Conservation (phyloP, 179 eudicot species). For the Silene vulgaris region DNA sequence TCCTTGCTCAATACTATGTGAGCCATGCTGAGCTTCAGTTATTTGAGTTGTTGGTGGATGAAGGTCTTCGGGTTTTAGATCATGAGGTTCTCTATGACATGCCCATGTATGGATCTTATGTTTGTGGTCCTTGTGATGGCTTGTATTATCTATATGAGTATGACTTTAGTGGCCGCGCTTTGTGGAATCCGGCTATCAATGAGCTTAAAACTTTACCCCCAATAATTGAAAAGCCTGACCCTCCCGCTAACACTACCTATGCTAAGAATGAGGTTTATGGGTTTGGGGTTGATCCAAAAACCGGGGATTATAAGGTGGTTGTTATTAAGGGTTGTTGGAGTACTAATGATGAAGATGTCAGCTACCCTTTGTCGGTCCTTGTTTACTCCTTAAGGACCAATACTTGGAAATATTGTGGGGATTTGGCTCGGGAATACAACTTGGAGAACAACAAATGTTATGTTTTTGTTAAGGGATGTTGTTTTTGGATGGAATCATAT, state of each 20-base stretch:
- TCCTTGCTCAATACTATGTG: slow-evolving; percentile 17
- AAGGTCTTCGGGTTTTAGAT: slow-evolving; percentile 7
- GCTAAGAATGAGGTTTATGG: slow-evolving; percentile 22
- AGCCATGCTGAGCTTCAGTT: slow-evolving; percentile 16
- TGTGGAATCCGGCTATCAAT: slow-evolving; percentile 23
- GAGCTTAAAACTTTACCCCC: slow-evolving; percentile 16
- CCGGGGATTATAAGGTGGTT: slow-evolving; percentile 24
- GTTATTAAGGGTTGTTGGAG: slow-evolving; percentile 21
- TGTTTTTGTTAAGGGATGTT: slow-evolving; percentile 20
- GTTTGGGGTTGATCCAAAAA: slow-evolving; percentile 22
- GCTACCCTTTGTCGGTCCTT: slow-evolving; percentile 15
- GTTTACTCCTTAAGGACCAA: slow-evolving; percentile 22
- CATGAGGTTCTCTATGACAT: slow-evolving; percentile 5
- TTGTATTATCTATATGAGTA: slow-evolving; percentile 18
- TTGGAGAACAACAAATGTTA: slow-evolving; percentile 20
- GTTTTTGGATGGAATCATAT: slow-evolving; percentile 23
- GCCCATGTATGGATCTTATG: slow-evolving; percentile 18
- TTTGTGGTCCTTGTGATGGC: slow-evolving; percentile 23
- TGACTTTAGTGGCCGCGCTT: slow-evolving; percentile 11
- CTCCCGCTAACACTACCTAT: slow-evolving; percentile 8
- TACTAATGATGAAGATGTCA: slow-evolving; percentile 8
- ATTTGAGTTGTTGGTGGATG: slow-evolving; percentile 23
- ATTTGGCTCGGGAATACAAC: slow-evolving; percentile 14
- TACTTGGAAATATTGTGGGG: slow-evolving; percentile 27
- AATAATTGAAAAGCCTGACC: slow-evolving; percentile 16